phyloP scores from a whole-genome alignment of 1,284 basidiomycete genomes.

The Neolentinus lepideus region DNA sequence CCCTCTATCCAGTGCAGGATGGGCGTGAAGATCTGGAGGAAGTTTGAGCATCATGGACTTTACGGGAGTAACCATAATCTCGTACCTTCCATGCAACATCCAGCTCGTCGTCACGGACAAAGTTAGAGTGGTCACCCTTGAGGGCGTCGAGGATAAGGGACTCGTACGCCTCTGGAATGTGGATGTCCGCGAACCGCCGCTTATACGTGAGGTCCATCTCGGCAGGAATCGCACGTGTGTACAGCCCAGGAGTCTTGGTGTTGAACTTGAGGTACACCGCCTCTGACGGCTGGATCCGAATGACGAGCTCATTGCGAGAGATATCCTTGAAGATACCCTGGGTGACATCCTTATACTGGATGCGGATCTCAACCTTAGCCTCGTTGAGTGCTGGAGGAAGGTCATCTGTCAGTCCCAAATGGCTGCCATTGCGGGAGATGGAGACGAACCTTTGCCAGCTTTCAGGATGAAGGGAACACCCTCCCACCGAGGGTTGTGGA shows the following conservation, averaged over 20 bases:
- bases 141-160: slow-evolving; percentile 86
- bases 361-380: slow-evolving; percentile 93
- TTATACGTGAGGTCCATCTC: slow-evolving; percentile 98
- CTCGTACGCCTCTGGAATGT: slow-evolving; percentile 94
- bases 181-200: slow-evolving; percentile 80
- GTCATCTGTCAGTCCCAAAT: slow-evolving; percentile 5
- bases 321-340: slow-evolving; percentile 95
- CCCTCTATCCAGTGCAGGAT: slow-evolving; percentile 94
- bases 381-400: slow-evolving; percentile 76
- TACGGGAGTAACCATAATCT: not conserved
- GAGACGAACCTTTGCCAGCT: slow-evolving; percentile 82
- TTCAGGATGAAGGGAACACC: slow-evolving; percentile 96
- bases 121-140: slow-evolving; percentile 86
- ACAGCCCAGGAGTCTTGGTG: slow-evolving; percentile 85
- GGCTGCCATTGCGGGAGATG: not conserved
- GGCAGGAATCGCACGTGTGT: slow-evolving; percentile 84
- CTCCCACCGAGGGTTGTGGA: slow-evolving; percentile 95
- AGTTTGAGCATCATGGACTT: not conserved
- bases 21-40: slow-evolving; percentile 81
- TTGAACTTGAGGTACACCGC: slow-evolving; percentile 95
- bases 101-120: slow-evolving; percentile 92
- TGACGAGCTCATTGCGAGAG: slow-evolving; percentile 89
- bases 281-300: slow-evolving; percentile 92
- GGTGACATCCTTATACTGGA: slow-evolving; percentile 95
- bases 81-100: slow-evolving; percentile 91